Conservation (phyloP, 1,284 basidiomycete species). For the Ceratobasidium sp. region DNA sequence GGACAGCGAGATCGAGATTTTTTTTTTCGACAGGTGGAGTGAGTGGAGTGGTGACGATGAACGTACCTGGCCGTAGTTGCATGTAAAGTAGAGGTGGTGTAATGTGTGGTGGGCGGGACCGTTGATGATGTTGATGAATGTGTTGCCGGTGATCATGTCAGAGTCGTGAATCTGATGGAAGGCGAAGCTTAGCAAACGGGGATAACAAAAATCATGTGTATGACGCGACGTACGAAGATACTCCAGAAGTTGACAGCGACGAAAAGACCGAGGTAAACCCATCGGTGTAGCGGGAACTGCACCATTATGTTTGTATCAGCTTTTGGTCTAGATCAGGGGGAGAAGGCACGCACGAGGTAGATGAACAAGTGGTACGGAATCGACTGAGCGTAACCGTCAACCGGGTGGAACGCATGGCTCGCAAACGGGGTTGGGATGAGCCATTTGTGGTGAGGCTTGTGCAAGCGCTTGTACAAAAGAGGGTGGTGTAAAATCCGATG, state of each 20-base stretch:
- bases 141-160: slow-evolving; percentile 98
- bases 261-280: slow-evolving; percentile 85
- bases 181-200: slow-evolving; percentile 18
- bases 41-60: background rate
- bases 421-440: slow-evolving; percentile 96
- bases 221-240: slow-evolving; percentile 73
- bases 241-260: slow-evolving; percentile 92
- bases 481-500: slow-evolving; percentile 94
- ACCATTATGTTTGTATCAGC: background rate
- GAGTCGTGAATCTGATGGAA: slow-evolving; percentile 90
- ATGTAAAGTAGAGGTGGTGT: slow-evolving; percentile 95
- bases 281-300: slow-evolving; percentile 87
- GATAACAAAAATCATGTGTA: slow-evolving; percentile 10
- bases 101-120: slow-evolving; percentile 98
- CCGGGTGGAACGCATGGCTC: slow-evolving; percentile 96
- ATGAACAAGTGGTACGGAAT: slow-evolving; percentile 95
- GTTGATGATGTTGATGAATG: slow-evolving; percentile 92
- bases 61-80: slow-evolving; percentile 88
- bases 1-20: background rate
- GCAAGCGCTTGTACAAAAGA: slow-evolving; percentile 87
- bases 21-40: background rate
- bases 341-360: slow-evolving; percentile 65
- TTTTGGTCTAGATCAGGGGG: background rate
- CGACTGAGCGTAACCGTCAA: slow-evolving; percentile 95
- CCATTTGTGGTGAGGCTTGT: slow-evolving; percentile 99